Evolutionary conservation across 176 grass and related monocot species (phyloP), one percentile per base, ranked within the genome.

Genomic region (Cenchrus americanus): DNA sequence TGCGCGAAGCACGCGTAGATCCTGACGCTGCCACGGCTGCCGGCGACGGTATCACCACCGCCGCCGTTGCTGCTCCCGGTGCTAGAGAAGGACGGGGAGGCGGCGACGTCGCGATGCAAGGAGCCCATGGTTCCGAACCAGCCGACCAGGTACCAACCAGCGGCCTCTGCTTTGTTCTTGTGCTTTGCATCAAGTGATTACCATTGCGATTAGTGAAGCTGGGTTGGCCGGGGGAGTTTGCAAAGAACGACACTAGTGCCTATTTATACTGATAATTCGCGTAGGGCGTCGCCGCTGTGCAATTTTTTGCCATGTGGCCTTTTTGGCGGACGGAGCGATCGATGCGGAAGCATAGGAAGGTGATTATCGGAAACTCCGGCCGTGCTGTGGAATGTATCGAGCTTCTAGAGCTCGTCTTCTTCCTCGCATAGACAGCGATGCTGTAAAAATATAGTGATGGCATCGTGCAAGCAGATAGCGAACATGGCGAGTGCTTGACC

Each of bases 1-100:
- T 41, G 26, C 9, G 89, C 84, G 2, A 91, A 94, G 66, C 80
- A 89, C 10, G 77, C 80, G 84, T 89, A 91, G 50, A 91, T 94
- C 66, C 83, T 86, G 21, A 78, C 80, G 32, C 57, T 21, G 44
- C 55, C 81, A 1, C 43, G 40, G 13, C 32, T 17, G 3, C 14
- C 18, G 44, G 8, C 10, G 41, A 30, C 55, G 58, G 15, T 53
- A 18, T 14, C 34, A 49, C 10, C 34, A 49, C 10, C 59, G 55
- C 46, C 51, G 13, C 32, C 37, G 52, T 76, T 74, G 44, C 84
- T 84, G 81, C 84, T 87, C 23, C 81, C 81, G 8, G 85, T 81
- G 89, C 84, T 85, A 65, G 82, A 63, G 3, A 87, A 76, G 15
- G 81, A 82, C 15, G 71, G 71, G 34, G 77, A 84, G 47, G 73